Base-by-base conservation (phyloP, 768 basidiomycete genomes). In the Melanogaster broomeanus region DNA sequence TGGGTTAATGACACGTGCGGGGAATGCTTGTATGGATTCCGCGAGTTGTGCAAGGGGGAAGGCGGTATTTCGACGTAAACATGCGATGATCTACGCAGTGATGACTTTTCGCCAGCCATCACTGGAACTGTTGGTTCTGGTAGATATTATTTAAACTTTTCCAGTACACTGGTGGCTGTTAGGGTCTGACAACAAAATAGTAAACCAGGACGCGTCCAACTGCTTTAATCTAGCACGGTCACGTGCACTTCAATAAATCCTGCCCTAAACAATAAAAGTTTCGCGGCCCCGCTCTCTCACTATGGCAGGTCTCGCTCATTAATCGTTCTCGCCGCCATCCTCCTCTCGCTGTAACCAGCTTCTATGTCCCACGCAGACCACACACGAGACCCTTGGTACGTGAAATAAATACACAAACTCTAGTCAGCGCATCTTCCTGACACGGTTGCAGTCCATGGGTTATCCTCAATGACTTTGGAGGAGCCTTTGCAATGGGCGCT, bases 401-500 rank as follows among this genome's bases (percentile, higher is more conserved):
- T 59, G 21, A 45, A 1, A 31, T n/a, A 18, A n/a, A n/a, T n/a
- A n/a, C n/a, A n/a, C n/a, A n/a, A n/a, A n/a, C 35, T 30, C 19
- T 15, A 31, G 18, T 13, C 6, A 1, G 21, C 12, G 3, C 28
- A n/a, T 24, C 2, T 42, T 45, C 27, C 62, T 61, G 25, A 60
- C 46, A 1, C 30, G 37, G 19, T 28, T 16, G 13, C 63, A 98
- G 96, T 74, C 96, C 96, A 63, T 98, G 94, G 93, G 95, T 98
- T 46, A 90, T 98, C 67, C 86, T 98, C 62, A 97, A 92, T 77
- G 96, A 98, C 77, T 96, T 95, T 72, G 95, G 96, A 53, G 95
- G 93, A 55, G 94, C 95, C 12, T 96, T 97, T 72, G 84, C 95
- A 16, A 98, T 98, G 95, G 95, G 95, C 69, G 93, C 94, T 31